Conservation (phyloP, 306 rosid species). For the Luffa aegyptiaca region DNA sequence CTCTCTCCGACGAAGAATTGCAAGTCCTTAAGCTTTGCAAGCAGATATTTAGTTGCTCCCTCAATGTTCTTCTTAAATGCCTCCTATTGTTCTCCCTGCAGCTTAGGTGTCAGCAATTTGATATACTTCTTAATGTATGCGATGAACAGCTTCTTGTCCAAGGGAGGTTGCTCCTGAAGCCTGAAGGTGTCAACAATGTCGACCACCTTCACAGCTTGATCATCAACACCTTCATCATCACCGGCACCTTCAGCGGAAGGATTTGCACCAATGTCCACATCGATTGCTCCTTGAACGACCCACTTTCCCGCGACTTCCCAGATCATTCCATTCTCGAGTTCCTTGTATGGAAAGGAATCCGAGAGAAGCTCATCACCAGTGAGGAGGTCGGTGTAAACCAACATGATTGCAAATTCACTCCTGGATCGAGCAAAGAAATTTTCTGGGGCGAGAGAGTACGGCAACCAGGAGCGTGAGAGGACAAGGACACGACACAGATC, state of each 20-base stretch:
- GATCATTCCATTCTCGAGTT: slow-evolving; percentile 50
- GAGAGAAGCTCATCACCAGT: slow-evolving; percentile 72
- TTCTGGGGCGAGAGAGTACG: not conserved
- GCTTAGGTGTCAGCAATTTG: slow-evolving; percentile 49
- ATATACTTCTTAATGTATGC: slow-evolving; percentile 51
- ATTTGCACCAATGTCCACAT: slow-evolving; percentile 88
- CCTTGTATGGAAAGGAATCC: slow-evolving; percentile 59
- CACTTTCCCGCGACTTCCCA: slow-evolving; percentile 96
- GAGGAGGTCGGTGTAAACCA: slow-evolving; percentile 8
- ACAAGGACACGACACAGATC: too few relatives aligned
- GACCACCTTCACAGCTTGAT: slow-evolving; percentile 53
- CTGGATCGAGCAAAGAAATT: not conserved
- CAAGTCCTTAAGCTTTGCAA: slow-evolving; percentile 54
- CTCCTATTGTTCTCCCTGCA: slow-evolving; percentile 41
- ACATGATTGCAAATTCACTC: not conserved
- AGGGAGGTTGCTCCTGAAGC: slow-evolving; percentile 86
- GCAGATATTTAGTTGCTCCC: slow-evolving; percentile 62
- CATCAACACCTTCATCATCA: slow-evolving; percentile 82
- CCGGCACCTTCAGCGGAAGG: slow-evolving; percentile 82
- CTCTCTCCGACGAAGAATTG: slow-evolving; percentile 95
- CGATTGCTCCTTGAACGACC: slow-evolving; percentile 68
- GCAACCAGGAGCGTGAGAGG: slow-evolving; percentile 6
- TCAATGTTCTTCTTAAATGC: slow-evolving; percentile 53
- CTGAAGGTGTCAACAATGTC: slow-evolving; percentile 66
- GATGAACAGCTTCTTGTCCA: slow-evolving; percentile 67